phyloP scores from a whole-genome alignment of 1,284 basidiomycete genomes.

The Cyathus pygmaeus region DNA sequence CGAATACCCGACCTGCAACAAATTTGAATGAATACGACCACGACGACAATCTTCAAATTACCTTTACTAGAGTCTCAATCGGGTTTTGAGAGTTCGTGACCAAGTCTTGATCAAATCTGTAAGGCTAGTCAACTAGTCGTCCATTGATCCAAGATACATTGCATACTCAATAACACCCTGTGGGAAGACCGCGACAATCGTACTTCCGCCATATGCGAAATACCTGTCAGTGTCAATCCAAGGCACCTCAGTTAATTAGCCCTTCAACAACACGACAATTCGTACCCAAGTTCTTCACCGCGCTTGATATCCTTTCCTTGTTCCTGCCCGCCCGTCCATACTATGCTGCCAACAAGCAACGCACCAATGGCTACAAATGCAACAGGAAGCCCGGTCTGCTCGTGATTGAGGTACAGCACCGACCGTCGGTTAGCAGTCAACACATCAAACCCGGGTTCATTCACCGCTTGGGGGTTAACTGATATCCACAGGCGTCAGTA shows the following conservation, averaged over 20 bases:
- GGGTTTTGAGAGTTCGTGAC: constrained; percentile 63
- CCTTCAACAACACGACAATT: background rate
- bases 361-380: constrained; percentile 74
- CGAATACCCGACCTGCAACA: constrained; percentile 37
- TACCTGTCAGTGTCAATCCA: constrained; percentile 40
- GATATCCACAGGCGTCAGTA: background rate
- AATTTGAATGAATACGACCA: background rate
- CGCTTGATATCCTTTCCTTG: constrained; percentile 49
- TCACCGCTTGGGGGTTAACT: constrained; percentile 86
- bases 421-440: constrained; percentile 78
- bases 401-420: constrained; percentile 62
- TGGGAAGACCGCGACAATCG: constrained; percentile 74
- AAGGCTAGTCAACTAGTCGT: background rate
- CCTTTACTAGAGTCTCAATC: constrained; percentile 80
- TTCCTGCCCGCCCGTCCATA: constrained; percentile 56
- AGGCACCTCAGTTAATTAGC: background rate
- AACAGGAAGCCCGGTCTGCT: constrained; percentile 53
- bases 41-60: constrained; percentile 30
- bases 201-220: constrained; percentile 79
- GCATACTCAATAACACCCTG: constrained; percentile 60
- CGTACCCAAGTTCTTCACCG: constrained; percentile 67
- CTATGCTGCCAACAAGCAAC: constrained; percentile 67
- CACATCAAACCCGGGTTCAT: constrained; percentile 75
- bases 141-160: constrained; percentile 1
- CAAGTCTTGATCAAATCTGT: constrained; percentile 75